Conservation (phyloP, 1,284 basidiomycete genomes). For the Ganoderma resinaceum region DNA sequence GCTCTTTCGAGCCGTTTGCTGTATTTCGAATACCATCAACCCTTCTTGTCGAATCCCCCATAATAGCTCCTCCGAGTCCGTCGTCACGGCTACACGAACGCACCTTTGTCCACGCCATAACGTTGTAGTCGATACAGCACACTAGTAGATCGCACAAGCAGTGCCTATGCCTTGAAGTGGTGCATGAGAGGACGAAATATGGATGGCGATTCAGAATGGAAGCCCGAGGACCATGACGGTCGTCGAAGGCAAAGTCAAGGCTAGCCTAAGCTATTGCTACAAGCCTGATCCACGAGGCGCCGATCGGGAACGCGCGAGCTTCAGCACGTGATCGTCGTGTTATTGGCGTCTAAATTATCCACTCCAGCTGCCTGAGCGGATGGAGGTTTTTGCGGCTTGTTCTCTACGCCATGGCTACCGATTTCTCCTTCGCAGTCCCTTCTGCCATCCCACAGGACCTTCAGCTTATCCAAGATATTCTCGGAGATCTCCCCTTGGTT, state of each 20-base stretch:
- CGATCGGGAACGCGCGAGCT: background rate
- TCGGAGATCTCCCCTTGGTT: slow-evolving; percentile 47
- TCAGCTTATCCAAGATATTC: slow-evolving; percentile 70
- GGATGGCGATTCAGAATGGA: background rate
- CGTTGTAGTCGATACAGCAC: background rate
- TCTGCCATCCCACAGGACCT: slow-evolving; percentile 72
- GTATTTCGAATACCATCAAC: background rate
- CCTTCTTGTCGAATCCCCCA: background rate
- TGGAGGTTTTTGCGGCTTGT: slow-evolving; percentile 10
- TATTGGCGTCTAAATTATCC: slow-evolving; percentile 12
- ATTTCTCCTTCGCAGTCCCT: slow-evolving; percentile 62
- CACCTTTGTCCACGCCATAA: background rate
- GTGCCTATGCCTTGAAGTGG: background rate
- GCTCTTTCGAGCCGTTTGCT: slow-evolving; percentile 9
- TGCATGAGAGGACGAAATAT: background rate
- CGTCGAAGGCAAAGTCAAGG: background rate
- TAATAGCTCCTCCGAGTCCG: too few species aligned
- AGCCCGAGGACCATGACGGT: background rate
- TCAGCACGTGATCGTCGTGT: slow-evolving; percentile 26
- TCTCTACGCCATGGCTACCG: slow-evolving; percentile 28
- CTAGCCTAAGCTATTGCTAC: background rate
- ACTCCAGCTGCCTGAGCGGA: background rate
- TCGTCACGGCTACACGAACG: background rate
- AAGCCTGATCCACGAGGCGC: background rate
- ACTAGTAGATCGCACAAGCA: background rate